These are phyloP conservation scores for Pseudogymnoascus sp. DNA, from an alignment of 2,329 filamentous ascomycete species.

Conservation along the genomic window DNA sequence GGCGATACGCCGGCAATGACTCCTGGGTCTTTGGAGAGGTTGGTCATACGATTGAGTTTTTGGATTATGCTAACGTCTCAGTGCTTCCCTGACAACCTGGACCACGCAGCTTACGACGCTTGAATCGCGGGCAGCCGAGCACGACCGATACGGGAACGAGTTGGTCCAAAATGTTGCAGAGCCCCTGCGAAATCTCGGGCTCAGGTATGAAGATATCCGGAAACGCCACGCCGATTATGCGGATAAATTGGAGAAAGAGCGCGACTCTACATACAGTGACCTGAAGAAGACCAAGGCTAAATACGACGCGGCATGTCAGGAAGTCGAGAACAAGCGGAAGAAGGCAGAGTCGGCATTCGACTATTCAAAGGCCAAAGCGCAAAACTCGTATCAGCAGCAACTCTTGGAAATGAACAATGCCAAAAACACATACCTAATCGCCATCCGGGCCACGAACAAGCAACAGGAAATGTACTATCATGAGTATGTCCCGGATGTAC, in stretches of 20 bases:
- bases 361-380: slow-evolving; percentile 76
- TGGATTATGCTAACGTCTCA: slow-evolving; percentile 32
- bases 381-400: slow-evolving; percentile 87
- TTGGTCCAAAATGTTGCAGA: slow-evolving; percentile 78
- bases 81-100: slow-evolving; percentile 95
- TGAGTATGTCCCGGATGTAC: slow-evolving; percentile 87
- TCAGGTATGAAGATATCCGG: slow-evolving; percentile 81
- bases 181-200: slow-evolving; percentile 68
- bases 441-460: slow-evolving; percentile 95
- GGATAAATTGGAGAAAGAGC: slow-evolving; percentile 80
- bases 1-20: slow-evolving; percentile 91
- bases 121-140: slow-evolving; percentile 80
- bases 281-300: slow-evolving; percentile 86
- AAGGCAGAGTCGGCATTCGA: slow-evolving; percentile 94
- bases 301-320: slow-evolving; percentile 88
- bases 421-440: slow-evolving; percentile 97
- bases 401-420: slow-evolving; percentile 92
- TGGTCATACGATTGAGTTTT: slow-evolving; percentile 8
- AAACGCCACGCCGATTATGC: slow-evolving; percentile 89
- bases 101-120: slow-evolving; percentile 86
- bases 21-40: slow-evolving; percentile 89
- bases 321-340: slow-evolving; percentile 89
- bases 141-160: slow-evolving; percentile 76
- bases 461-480: slow-evolving; percentile 97
- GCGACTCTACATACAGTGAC: slow-evolving; percentile 76